phyloP scores from a whole-genome alignment of 495 filamentous ascomycete species.

The Friedmanniomyces simplex region DNA sequence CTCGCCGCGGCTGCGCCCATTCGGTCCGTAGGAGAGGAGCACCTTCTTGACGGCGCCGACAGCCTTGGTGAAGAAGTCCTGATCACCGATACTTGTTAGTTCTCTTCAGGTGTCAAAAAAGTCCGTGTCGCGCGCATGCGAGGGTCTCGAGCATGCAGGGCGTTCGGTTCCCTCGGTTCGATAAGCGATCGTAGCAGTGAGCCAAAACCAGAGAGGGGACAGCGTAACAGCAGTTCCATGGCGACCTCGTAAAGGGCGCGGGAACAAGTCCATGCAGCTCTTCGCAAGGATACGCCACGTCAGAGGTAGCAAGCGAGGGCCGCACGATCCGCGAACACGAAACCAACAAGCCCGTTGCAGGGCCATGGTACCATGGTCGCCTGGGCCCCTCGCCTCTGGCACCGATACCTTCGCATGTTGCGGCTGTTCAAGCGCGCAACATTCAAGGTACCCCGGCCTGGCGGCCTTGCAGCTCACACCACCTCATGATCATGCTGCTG shows the following conservation, averaged over 20 bases:
- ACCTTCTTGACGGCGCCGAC: constrained; percentile 83
- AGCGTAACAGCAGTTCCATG: neutral
- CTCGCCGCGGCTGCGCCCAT: constrained; percentile 80
- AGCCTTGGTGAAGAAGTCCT: constrained; percentile 91
- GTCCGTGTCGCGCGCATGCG: neutral
- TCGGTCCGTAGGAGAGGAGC: constrained; percentile 82
- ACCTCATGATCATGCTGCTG: neutral
- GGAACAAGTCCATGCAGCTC: neutral
- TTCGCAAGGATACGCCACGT: no score
- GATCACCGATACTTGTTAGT: constrained; percentile 34
- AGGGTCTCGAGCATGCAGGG: no score
- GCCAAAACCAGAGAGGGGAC: constrained; percentile 26
- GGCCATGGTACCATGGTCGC: no score
- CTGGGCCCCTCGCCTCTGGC: neutral
- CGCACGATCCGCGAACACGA: no score
- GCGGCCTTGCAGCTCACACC: neutral
- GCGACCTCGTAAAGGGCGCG: neutral
- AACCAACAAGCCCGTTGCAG: no score
- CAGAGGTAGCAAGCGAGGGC: no score
- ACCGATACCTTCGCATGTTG: neutral
- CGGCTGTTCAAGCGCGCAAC: neutral
- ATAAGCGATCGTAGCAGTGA: neutral
- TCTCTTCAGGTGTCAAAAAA: neutral
- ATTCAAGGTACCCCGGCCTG: neutral
- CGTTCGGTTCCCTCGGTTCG: neutral